phyloP scores from a whole-genome alignment of 1,284 basidiomycete genomes.

The Ceratobasidium sp. region DNA sequence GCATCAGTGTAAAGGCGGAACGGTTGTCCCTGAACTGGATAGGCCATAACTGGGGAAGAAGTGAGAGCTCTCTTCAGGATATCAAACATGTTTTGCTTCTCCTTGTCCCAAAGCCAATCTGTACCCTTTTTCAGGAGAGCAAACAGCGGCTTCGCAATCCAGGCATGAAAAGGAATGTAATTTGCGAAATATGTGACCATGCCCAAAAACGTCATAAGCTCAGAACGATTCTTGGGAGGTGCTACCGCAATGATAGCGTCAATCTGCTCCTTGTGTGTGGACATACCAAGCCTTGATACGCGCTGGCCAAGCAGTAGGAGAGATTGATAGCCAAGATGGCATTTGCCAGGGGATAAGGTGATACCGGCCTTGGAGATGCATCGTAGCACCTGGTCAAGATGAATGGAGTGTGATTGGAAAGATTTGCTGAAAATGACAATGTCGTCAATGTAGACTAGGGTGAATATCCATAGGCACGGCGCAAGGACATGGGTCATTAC shows the following conservation, averaged over 20 bases:
- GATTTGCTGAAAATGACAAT: conserved; percentile 51
- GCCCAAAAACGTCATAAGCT: conserved; percentile 53
- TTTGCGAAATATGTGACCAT: conserved; percentile 52
- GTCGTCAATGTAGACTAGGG: conserved; percentile 62
- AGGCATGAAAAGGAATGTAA: conserved; percentile 53
- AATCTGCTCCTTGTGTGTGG: conserved; percentile 54
- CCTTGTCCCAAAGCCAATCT: conserved; percentile 22
- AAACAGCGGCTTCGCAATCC: conserved; percentile 47
- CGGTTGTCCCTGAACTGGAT: conserved; percentile 52
- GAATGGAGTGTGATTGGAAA: conserved; percentile 54
- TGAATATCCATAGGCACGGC: conserved; percentile 56
- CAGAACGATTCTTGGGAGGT: conserved; percentile 48
- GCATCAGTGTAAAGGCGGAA: conserved; percentile 58
- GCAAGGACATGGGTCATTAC: conserved; percentile 57
- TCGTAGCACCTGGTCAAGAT: conserved; percentile 52
- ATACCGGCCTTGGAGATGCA: conserved; percentile 51
- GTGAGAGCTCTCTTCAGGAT: conserved; percentile 20
- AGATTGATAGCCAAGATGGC: conserved; percentile 53
- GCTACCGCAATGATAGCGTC: conserved; percentile 49
- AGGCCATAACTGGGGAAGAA: conserved; percentile 40
- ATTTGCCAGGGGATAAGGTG: conserved; percentile 55
- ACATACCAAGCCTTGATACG: conserved; percentile 52
- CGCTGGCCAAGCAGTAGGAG: conserved; percentile 55
- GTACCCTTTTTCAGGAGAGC: conserved; percentile 32
- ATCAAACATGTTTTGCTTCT: conserved; percentile 27